A percentile compares a stretch with the other conserved stretches of the same genome.
phyloP scores from a whole-genome alignment of 2,329 filamentous ascomycete species.

The Juglanconis sp. region DNA sequence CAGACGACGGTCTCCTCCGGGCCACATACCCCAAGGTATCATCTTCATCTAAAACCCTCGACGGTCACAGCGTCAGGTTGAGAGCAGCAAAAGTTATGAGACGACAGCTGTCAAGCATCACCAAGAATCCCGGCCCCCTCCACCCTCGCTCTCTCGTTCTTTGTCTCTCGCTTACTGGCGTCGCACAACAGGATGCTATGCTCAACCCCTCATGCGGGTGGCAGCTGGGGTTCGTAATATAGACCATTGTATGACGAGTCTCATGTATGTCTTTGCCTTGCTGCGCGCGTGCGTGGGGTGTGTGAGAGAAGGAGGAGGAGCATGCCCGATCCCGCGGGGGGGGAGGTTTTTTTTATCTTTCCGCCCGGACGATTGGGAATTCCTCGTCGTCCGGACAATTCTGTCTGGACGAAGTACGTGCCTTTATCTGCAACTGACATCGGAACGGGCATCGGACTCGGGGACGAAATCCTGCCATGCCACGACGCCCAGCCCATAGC shows the following conservation, averaged over 20 bases:
- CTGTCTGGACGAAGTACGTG: too few species aligned
- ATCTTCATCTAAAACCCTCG: background rate
- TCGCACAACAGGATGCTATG: slow-evolving; percentile 10
- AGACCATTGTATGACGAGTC: slow-evolving; percentile 8
- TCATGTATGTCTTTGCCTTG: background rate
- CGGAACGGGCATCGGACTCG: too few species aligned
- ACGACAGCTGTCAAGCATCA: background rate
- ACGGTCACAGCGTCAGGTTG: background rate
- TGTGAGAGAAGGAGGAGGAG: background rate
- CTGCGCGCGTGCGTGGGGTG: background rate
- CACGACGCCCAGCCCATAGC: too few species aligned
- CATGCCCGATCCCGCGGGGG: background rate
- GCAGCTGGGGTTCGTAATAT: slow-evolving; percentile 3
- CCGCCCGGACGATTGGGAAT: background rate
- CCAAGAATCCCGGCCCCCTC: background rate
- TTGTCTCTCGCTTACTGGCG: slow-evolving; percentile 15
- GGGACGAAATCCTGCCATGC: too few species aligned
- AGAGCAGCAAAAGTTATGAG: background rate
- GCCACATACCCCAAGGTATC: background rate
- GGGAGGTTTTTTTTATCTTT: background rate
- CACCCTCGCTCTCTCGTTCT: background rate
- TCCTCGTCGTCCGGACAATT: too few species aligned
- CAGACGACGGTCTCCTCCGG: background rate
- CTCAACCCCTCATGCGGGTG: background rate
- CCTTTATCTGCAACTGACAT: too few species aligned